These are phyloP conservation scores for Aspergillus phoenicis DNA, from an alignment of 2,329 filamentous ascomycete species.

Conservation along the genomic window DNA sequence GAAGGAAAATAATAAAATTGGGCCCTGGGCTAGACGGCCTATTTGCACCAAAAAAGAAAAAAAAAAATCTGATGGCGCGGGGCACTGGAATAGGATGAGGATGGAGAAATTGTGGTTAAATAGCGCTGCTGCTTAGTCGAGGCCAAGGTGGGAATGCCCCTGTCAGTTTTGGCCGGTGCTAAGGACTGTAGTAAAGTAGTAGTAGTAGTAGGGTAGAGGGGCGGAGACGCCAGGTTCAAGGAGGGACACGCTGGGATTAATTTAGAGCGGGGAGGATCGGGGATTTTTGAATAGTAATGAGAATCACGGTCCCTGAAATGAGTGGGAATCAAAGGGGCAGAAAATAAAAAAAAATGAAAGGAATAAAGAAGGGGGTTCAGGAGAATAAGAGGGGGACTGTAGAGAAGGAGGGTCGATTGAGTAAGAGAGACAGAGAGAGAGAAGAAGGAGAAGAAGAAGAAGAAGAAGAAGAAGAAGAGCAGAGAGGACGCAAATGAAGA, in stretches of 20 bases:
- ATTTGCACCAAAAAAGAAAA: constrained; percentile 22
- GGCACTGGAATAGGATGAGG: constrained; percentile 8
- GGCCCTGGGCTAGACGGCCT: constrained; percentile 26
- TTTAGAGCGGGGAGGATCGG: background rate
- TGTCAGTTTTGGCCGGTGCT: background rate
- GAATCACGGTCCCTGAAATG: background rate
- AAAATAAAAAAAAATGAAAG: constrained; percentile 7
- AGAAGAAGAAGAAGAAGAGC: constrained; percentile 2
- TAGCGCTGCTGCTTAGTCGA: constrained; percentile 10
- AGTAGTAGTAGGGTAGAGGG: background rate
- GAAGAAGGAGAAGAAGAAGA: constrained; percentile 16
- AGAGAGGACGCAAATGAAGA: background rate
- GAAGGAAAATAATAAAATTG: constrained; percentile 15
- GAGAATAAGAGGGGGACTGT: constrained; percentile 8
- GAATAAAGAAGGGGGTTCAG: constrained; percentile 28
- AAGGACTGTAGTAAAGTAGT: background rate
- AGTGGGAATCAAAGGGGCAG: background rate
- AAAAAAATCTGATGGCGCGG: constrained; percentile 22
- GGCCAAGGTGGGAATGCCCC: constrained; percentile 1
- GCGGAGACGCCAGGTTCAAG: background rate
- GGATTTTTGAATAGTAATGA: background rate
- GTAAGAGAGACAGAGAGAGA: no score
- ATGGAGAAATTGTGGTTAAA: constrained; percentile 20
- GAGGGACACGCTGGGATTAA: background rate
- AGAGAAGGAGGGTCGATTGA: background rate